Evolutionary conservation across 73 alveolate species (phyloP).

Genomic region (Tetrahymena elliotti): DNA sequence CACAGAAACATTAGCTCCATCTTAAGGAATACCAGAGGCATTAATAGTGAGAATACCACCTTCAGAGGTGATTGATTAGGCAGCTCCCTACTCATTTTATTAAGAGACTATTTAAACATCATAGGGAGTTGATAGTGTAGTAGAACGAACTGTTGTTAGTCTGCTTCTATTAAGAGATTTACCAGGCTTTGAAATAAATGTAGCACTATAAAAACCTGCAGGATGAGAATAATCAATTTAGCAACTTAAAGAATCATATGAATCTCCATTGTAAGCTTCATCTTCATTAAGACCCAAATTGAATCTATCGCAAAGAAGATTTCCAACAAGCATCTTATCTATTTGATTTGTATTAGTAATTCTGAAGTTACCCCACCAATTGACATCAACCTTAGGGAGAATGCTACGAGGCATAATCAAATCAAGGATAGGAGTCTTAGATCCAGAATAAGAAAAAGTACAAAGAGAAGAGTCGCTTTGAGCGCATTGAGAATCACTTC

Average conservation of each 20-base stretch:
- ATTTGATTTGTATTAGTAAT: slow-evolving; percentile 4
- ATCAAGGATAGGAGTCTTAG: slow-evolving; percentile 13
- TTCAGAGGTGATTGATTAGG: neutral
- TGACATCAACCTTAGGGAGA: slow-evolving; percentile 1
- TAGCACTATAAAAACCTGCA: neutral
- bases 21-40: neutral
- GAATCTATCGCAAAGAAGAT: neutral
- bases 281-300: neutral
- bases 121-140: neutral
- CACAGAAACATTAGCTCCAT: neutral
- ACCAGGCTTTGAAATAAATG: neutral
- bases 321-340: neutral
- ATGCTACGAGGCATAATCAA: slow-evolving; percentile 20
- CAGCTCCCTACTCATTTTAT: neutral
- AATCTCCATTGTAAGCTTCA: neutral
- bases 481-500: slow-evolving; percentile 17
- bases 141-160: neutral
- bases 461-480: slow-evolving; percentile 2
- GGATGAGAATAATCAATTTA: neutral
- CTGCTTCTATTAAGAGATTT: neutral
- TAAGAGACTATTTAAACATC: neutral
- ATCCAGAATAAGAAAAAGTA: neutral
- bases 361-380: slow-evolving; percentile 36
- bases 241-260: neutral
- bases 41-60: neutral